Evolutionary conservation across 805 yeast species (phyloP).

Genomic region (Kluyveromyces aestuarii): DNA sequence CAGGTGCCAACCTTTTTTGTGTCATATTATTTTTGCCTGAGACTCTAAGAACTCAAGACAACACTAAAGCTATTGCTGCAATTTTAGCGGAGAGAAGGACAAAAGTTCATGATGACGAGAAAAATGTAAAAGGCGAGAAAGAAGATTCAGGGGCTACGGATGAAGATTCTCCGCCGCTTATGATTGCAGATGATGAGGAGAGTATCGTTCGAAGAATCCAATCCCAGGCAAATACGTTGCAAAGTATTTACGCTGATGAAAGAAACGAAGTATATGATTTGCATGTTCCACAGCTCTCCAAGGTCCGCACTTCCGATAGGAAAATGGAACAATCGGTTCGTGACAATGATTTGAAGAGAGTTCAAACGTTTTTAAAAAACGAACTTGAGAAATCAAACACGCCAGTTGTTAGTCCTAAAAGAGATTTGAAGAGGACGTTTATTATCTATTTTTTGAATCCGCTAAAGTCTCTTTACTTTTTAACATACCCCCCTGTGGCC

Average conservation of each 20-base stretch:
- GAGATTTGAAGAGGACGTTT: constrained; percentile 14
- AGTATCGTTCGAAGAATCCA: constrained; percentile 8
- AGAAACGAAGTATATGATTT: constrained; percentile 14
- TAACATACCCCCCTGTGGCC: constrained; percentile 66
- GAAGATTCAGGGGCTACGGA: constrained; percentile 5
- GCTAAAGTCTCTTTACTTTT: constrained; percentile 46
- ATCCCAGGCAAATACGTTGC: constrained; percentile 13
- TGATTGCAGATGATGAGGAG: constrained; percentile 4
- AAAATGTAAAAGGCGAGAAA: background rate
- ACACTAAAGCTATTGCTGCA: constrained; percentile 39
- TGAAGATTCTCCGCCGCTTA: constrained; percentile 2
- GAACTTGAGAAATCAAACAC: constrained; percentile 14
- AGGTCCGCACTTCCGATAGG: constrained; percentile 13
- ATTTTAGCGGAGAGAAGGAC: constrained; percentile 33
- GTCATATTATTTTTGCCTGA: constrained; percentile 62
- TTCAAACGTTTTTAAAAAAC: constrained; percentile 19
- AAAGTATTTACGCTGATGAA: background rate
- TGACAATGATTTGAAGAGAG: constrained; percentile 17
- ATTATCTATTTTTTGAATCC: constrained; percentile 52
- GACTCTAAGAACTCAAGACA: constrained; percentile 54
- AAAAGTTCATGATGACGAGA: constrained; percentile 3
- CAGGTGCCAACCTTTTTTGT: constrained; percentile 42
- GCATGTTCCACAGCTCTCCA: constrained; percentile 19
- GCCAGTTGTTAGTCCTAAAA: background rate
- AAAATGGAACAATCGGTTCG: constrained; percentile 11